Percentiles rank a stretch among this genome's conserved stretches.
Conservation (phyloP, 1,284 basidiomycete genomes). For the Malassezia arunalokei region DNA sequence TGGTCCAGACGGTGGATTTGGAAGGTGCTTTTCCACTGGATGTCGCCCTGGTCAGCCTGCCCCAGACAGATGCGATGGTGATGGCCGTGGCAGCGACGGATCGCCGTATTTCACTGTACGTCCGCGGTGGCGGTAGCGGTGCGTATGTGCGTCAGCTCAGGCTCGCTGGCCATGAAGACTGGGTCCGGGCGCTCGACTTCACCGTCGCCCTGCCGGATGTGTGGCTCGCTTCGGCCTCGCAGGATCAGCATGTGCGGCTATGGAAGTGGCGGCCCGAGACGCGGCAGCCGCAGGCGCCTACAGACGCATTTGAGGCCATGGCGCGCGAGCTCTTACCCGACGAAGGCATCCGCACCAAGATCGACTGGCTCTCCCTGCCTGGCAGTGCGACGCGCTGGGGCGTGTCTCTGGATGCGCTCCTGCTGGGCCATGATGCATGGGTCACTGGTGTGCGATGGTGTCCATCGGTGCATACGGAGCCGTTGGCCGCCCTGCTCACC, state of each 20-base stretch:
- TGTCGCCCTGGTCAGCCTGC: conserved; percentile 25
- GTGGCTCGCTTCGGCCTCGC: conserved; percentile 32
- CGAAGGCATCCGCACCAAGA: conserved; percentile 24
- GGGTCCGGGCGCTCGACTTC: conserved; percentile 41
- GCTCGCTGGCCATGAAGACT: conserved; percentile 41
- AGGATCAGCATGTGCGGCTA: conserved; percentile 37
- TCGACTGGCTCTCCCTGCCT: conserved; percentile 19
- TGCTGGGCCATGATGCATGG: conserved; percentile 41
- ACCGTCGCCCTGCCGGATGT: conserved; percentile 10
- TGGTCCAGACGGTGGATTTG: conserved; percentile 25
- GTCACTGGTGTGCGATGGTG: conserved; percentile 39
- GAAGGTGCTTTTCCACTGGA: conserved; percentile 33
- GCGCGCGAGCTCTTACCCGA: conserved; percentile 25
- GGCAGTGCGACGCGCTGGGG: conserved; percentile 17
- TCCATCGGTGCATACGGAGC: conserved; percentile 6
- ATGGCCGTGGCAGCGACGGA: conserved; percentile 37
- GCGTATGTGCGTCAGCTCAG: conserved; percentile 21
- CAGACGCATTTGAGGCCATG: conserved; percentile 36
- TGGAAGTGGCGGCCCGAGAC: conserved; percentile 26
- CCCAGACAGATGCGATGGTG: conserved; percentile 15
- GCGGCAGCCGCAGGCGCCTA: neutral
- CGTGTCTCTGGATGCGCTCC: conserved; percentile 37
- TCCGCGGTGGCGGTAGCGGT: conserved; percentile 1
- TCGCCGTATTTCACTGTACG: conserved; percentile 27
- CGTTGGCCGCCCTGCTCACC: conserved; percentile 34